A percentile compares a stretch with the other conserved stretches of the same genome.
Evolutionary conservation across 345 rosid species (phyloP).

Genomic region (Dipteronia dyeriana): DNA sequence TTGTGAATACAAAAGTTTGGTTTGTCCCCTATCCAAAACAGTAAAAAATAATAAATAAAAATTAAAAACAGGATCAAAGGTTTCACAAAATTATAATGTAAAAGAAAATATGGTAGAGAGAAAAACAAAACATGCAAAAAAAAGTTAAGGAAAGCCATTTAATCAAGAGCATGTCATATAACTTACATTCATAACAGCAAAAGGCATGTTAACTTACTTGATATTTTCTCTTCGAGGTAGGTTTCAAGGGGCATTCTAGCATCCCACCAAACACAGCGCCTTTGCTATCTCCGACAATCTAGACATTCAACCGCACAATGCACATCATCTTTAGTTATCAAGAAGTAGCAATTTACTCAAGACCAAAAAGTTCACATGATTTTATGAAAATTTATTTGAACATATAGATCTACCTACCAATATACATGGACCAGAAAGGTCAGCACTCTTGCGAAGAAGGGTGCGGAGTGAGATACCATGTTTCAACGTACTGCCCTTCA

Average conservation of each 20-base stretch:
- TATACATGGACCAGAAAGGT: slow-evolving; percentile 79
- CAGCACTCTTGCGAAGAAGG: slow-evolving; percentile 76
- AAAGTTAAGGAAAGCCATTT: not conserved
- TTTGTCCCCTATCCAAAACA: slow-evolving; percentile 59
- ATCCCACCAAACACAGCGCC: slow-evolving; percentile 88
- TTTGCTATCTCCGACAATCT: slow-evolving; percentile 83
- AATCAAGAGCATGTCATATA: not conserved
- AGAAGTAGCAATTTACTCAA: slow-evolving; percentile 1
- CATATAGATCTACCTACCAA: slow-evolving; percentile 49
- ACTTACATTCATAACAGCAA: not conserved
- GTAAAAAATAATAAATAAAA: not conserved
- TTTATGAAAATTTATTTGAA: not conserved
- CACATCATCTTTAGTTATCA: slow-evolving; percentile 5
- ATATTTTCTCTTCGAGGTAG: slow-evolving; percentile 88
- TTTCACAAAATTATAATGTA: not conserved
- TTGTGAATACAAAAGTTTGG: slow-evolving; percentile 88
- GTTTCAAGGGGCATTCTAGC: slow-evolving; percentile 75
- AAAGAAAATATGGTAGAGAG: not conserved
- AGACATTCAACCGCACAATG: slow-evolving; percentile 27
- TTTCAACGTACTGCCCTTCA: slow-evolving; percentile 98
- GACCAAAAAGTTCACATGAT: not conserved
- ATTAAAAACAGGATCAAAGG: not conserved
- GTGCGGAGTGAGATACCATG: slow-evolving; percentile 97
- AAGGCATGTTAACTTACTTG: slow-evolving; percentile 46
- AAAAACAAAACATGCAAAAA: slow-evolving; percentile 1